These are phyloP conservation scores for Geotrichum phurueaensis DNA, from an alignment of 1,139 yeast species.

Conservation along the genomic window DNA sequence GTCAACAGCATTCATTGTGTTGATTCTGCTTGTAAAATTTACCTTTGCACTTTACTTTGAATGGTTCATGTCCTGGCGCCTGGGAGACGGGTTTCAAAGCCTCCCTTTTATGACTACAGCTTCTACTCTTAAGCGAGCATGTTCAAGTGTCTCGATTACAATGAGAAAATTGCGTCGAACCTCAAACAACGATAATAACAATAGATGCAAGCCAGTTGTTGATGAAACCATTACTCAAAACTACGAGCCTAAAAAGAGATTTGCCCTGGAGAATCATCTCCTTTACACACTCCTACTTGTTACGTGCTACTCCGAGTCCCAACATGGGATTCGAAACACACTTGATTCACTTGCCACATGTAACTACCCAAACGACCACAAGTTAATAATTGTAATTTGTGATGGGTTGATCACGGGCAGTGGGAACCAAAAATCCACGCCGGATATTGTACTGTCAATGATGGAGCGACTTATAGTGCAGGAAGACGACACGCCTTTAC, in stretches of 20 bases:
- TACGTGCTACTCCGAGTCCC: conserved; percentile 35
- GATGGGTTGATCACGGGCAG: conserved; percentile 34
- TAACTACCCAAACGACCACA: conserved; percentile 30
- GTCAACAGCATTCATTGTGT: conserved; percentile 67
- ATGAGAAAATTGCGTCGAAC: neutral
- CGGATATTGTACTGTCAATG: conserved; percentile 37
- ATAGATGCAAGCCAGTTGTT: neutral
- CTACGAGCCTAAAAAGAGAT: neutral
- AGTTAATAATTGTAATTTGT: conserved; percentile 32
- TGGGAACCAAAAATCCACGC: conserved; percentile 29
- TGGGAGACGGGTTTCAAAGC: conserved; percentile 19
- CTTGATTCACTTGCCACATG: conserved; percentile 31
- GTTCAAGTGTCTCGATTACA: conserved; percentile 5
- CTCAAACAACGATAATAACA: neutral
- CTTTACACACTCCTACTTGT: conserved; percentile 45
- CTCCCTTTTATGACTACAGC: conserved; percentile 14
- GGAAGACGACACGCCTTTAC: conserved; percentile 25
- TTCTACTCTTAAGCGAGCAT: conserved; percentile 7
- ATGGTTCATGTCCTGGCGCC: conserved; percentile 46
- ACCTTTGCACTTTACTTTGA: conserved; percentile 77
- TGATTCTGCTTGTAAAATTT: conserved; percentile 65
- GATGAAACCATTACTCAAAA: neutral
- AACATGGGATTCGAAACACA: conserved; percentile 29
- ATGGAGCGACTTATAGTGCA: conserved; percentile 52
- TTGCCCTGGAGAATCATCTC: neutral